Conservation (phyloP, 306 rosid species). For the Prunus dulcis region DNA sequence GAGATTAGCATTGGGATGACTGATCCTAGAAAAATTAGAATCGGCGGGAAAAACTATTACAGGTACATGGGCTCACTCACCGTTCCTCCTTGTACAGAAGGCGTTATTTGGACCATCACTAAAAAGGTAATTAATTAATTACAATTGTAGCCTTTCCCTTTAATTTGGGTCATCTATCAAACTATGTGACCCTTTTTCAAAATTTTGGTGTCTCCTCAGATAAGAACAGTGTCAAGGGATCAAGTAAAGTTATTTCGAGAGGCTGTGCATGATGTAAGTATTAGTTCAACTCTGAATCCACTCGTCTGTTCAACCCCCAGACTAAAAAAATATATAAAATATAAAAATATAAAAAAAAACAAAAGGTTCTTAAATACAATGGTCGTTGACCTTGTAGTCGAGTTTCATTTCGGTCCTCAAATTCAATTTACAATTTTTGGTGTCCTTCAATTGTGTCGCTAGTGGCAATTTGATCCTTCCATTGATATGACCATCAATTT, state of each 20-base stretch:
- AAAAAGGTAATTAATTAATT: too few species aligned
- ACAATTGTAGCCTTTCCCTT: not conserved
- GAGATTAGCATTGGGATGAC: conserved; percentile 3
- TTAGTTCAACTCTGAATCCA: not conserved
- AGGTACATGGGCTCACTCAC: conserved; percentile 42
- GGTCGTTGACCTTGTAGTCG: too few species aligned
- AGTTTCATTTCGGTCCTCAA: too few species aligned
- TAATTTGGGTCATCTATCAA: not conserved
- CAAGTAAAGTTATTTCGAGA: not conserved
- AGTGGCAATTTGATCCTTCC: too few species aligned
- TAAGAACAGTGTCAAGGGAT: not conserved
- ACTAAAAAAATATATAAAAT: not conserved
- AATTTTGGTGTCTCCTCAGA: not conserved
- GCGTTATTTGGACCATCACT: conserved; percentile 31
- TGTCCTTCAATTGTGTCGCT: too few species aligned
- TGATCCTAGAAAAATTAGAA: conserved; percentile 12
- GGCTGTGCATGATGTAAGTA: not conserved
- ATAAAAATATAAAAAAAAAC: not conserved
- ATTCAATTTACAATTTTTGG: too few species aligned
- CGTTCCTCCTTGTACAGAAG: conserved; percentile 37
- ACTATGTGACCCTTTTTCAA: not conserved
- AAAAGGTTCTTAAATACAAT: too few species aligned
- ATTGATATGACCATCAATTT: too few species aligned
- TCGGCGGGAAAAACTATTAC: conserved; percentile 13
- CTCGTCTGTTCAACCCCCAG: not conserved